These are phyloP conservation scores for Paraphysoderma sedebokerense DNA, from an alignment of 371 early-diverging fungal species.

Conservation along the genomic window DNA sequence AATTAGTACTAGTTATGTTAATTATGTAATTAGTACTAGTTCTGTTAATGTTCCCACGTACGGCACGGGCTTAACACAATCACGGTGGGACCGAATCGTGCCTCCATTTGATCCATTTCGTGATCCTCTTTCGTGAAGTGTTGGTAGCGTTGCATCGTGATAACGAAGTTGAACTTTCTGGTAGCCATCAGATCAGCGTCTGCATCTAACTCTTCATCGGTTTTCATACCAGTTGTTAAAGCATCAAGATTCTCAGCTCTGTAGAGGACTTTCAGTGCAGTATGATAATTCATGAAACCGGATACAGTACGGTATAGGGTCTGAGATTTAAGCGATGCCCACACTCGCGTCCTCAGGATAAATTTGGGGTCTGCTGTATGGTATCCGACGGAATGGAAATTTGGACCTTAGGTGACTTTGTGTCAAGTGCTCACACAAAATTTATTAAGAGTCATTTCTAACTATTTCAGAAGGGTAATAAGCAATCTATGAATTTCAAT, in stretches of 20 bases:
- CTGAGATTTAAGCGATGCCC: slow-evolving; percentile 76
- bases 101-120: no score
- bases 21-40: no score
- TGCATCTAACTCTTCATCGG: background rate
- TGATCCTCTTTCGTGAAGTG: slow-evolving; percentile 55
- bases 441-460: no score
- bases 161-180: slow-evolving; percentile 67
- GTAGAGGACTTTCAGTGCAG: slow-evolving; percentile 61
- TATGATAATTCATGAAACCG: slow-evolving; percentile 79
- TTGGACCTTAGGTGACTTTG: no score
- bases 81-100: no score
- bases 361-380: slow-evolving; percentile 66
- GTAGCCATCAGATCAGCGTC: slow-evolving; percentile 17
- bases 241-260: slow-evolving; percentile 69
- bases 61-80: no score
- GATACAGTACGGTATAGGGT: slow-evolving; percentile 75
- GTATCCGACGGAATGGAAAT: slow-evolving; percentile 68
- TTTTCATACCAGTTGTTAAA: background rate
- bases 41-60: no score
- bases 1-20: no score
- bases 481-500: no score
- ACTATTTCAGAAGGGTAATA: no score
- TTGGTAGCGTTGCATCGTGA: slow-evolving; percentile 77
- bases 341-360: slow-evolving; percentile 68
- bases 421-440: no score